Evolutionary conservation across 371 early-diverging fungal genomes (phyloP), one percentile per base, ranked within the genome.

Genomic region (Chytridiales sp.): DNA sequence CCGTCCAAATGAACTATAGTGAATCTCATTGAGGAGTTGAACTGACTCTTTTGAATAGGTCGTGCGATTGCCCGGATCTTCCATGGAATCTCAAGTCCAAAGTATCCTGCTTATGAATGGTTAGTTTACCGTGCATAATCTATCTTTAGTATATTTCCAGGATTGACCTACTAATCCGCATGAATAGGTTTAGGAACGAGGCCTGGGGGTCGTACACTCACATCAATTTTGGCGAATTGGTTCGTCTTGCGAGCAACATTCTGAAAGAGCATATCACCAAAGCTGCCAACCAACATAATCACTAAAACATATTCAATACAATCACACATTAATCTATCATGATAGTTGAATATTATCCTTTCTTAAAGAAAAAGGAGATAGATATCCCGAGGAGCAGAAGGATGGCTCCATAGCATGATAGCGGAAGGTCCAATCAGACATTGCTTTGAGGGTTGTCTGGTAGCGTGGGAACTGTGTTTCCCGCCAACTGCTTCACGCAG

Each of bases 51-150:
- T n/a, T 39, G 15, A 6, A 3, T 66, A 80, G 74, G 85, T 30
- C 72, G 82, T 9, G 71, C 74, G 0, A 77, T 87, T 41, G 81
- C 86, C 13, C 62, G 84, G 31, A 75, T 87, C 11, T 80, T 86
- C 43, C 87, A 87, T 61, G 87, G 85, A 0, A 73, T 87, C 1
- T 67, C 75, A 0, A 79, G 82, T 22, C 85, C 87, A 5, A 66
- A 72, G 31, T 78, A 54, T 58, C 72, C 79, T 0, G 70, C 76
- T 0, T 40, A 66, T 46, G 73, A 79, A 53, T 83, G 84, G 84
- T 72, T 41, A 1, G 38, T n/a, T 19, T 21, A 21, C 30, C 24
- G 13, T 22, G 35, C 21, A 8, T 13, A 1, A n/a, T 39, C 9
- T 9, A 6, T 13, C 13, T 32, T 29, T 35, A 30, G 46, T 22